Percentiles rank a stretch among this genome's conserved stretches.
phyloP scores from a whole-genome alignment of 208 protist species.

The Leishmania major region DNA sequence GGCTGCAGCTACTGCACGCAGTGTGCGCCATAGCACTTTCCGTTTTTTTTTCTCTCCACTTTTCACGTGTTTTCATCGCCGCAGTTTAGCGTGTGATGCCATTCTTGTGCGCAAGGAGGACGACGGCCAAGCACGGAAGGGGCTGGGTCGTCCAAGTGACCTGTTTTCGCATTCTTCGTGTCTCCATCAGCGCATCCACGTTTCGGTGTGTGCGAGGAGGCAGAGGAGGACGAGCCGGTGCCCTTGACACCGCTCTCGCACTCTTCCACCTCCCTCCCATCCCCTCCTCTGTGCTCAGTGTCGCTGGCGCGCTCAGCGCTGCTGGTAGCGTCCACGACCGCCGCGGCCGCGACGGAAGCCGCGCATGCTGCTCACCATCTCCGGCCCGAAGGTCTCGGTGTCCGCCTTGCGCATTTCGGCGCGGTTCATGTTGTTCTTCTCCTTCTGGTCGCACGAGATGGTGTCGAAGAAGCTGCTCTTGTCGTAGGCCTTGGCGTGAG shows the following conservation, averaged over 20 bases:
- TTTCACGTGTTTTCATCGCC: neutral
- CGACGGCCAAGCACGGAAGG: neutral
- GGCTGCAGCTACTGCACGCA: neutral
- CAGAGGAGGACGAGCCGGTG: neutral
- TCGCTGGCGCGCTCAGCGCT: slow-evolving; percentile 39
- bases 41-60: neutral
- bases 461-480: slow-evolving; percentile 90
- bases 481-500: slow-evolving; percentile 76
- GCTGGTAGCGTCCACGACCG: slow-evolving; percentile 66
- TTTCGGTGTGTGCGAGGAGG: neutral
- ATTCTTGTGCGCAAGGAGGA: neutral
- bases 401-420: slow-evolving; percentile 85
- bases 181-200: neutral
- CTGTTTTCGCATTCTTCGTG: no score
- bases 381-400: slow-evolving; percentile 83
- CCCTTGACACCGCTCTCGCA: neutral
- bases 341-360: slow-evolving; percentile 68
- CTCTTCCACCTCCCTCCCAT: neutral
- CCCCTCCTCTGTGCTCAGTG: neutral
- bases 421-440: slow-evolving; percentile 54
- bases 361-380: slow-evolving; percentile 87
- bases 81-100: neutral
- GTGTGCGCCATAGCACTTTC: neutral
- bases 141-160: no score
- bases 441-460: slow-evolving; percentile 83